Percentiles rank a stretch among this genome's conserved stretches.
Evolutionary conservation across 2,329 filamentous ascomycete genomes (phyloP).

Genomic region (Paecilomyces variotii): DNA sequence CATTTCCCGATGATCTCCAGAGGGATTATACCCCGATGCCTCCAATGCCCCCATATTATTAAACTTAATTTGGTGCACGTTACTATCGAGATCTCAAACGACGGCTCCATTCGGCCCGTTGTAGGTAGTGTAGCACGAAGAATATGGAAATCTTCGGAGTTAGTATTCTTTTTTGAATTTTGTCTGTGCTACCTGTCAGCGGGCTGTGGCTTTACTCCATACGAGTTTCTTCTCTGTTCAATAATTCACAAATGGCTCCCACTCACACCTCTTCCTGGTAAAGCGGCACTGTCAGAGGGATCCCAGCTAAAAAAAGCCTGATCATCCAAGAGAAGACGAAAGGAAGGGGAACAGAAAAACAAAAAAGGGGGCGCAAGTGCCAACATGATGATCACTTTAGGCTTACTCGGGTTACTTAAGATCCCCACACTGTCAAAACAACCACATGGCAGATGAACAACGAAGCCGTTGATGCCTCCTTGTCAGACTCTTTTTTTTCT

Average conservation of each 20-base stretch:
- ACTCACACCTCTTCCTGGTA: neutral
- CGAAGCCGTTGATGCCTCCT: neutral
- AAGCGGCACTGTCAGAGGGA: neutral
- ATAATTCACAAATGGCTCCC: too few relatives aligned
- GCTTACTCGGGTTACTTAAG: neutral
- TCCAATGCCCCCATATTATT: neutral
- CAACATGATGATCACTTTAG: neutral
- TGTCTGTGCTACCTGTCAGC: neutral
- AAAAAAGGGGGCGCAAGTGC: neutral
- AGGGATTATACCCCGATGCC: neutral
- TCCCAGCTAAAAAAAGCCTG: neutral
- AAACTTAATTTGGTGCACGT: neutral
- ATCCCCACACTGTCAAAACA: neutral
- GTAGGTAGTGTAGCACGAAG: neutral
- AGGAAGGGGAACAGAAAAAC: neutral
- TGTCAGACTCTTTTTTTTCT: neutral
- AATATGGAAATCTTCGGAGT: neutral
- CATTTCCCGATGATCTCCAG: neutral
- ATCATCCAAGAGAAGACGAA: neutral
- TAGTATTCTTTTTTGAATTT: neutral
- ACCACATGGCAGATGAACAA: neutral
- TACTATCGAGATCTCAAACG: neutral
- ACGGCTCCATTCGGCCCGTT: neutral
- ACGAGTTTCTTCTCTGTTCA: neutral
- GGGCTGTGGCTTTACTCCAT: neutral